Evolutionary conservation across 2,329 filamentous ascomycete genomes (phyloP).

Genomic region (Hypomyces rosellus): DNA sequence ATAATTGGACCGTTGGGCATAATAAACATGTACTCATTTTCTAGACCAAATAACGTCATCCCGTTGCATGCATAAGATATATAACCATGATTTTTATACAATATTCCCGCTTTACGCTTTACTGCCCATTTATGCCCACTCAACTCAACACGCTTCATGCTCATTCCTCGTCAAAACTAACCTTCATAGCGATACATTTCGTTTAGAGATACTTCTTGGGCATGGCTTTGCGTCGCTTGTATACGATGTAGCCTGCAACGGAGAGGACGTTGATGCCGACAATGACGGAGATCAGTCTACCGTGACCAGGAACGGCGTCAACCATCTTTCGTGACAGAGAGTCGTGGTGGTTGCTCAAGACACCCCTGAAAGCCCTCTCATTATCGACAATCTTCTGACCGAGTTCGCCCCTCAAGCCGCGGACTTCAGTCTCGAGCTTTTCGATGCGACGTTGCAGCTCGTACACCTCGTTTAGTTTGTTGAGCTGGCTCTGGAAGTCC

Average conservation of each 20-base stretch:
- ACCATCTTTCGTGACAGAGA: constrained; percentile 43
- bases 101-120: background rate
- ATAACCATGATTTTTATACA: background rate
- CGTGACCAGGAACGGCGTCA: constrained; percentile 43
- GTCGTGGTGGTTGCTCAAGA: constrained; percentile 44
- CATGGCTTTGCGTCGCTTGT: constrained; percentile 70
- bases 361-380: constrained; percentile 48
- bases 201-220: constrained; percentile 86
- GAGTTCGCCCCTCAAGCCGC: constrained; percentile 50
- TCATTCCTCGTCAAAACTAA: background rate
- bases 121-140: background rate
- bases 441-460: constrained; percentile 40
- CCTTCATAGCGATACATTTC: background rate
- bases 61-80: background rate
- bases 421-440: constrained; percentile 53
- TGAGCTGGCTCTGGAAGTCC: constrained; percentile 40
- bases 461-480: constrained; percentile 39
- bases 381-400: constrained; percentile 42
- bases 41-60: background rate
- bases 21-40: background rate
- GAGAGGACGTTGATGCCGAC: constrained; percentile 69
- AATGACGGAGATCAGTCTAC: constrained; percentile 59
- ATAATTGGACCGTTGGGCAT: too few species aligned
- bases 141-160: too few species aligned
- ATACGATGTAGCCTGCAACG: constrained; percentile 62